These are phyloP conservation scores for Trichosporon faecale DNA, from an alignment of 1,284 basidiomycete genomes.

Conservation along the genomic window DNA sequence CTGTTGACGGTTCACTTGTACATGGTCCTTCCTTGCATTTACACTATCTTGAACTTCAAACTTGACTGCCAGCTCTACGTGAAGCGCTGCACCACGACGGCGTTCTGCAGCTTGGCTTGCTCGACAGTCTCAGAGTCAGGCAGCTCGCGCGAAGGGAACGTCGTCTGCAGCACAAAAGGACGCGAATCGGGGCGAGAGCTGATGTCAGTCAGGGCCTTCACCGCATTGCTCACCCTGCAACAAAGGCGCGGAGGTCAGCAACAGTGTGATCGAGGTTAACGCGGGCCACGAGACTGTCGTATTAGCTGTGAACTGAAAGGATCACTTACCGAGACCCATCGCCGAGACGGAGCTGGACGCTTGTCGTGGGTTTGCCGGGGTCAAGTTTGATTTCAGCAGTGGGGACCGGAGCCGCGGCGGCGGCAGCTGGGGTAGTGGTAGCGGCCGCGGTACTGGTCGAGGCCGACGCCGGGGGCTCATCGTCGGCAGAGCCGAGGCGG, in stretches of 20 bases:
- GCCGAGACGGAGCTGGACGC: constrained; percentile 80
- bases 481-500: constrained; percentile 62
- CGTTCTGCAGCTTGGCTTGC: constrained; percentile 70
- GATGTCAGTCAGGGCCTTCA: background rate
- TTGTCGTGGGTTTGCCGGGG: constrained; percentile 71
- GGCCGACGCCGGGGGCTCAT: constrained; percentile 5
- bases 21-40: background rate
- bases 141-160: constrained; percentile 77
- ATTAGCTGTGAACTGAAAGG: background rate
- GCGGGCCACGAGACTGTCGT: constrained; percentile 44
- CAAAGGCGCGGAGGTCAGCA: constrained; percentile 77
- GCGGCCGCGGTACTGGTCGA: constrained; percentile 38
- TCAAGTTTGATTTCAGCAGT: constrained; percentile 47
- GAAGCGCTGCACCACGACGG: constrained; percentile 79
- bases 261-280: constrained; percentile 94
- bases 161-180: constrained; percentile 73
- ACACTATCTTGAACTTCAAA: background rate
- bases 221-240: constrained; percentile 69
- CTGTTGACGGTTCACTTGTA: background rate
- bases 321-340: constrained; percentile 66
- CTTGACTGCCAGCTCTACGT: constrained; percentile 18
- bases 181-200: constrained; percentile 75
- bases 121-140: constrained; percentile 69
- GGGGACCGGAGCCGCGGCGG: constrained; percentile 27
- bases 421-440: constrained; percentile 22